Conservation (phyloP, 2,329 filamentous ascomycete genomes). For the Colletotrichum coccodes region DNA sequence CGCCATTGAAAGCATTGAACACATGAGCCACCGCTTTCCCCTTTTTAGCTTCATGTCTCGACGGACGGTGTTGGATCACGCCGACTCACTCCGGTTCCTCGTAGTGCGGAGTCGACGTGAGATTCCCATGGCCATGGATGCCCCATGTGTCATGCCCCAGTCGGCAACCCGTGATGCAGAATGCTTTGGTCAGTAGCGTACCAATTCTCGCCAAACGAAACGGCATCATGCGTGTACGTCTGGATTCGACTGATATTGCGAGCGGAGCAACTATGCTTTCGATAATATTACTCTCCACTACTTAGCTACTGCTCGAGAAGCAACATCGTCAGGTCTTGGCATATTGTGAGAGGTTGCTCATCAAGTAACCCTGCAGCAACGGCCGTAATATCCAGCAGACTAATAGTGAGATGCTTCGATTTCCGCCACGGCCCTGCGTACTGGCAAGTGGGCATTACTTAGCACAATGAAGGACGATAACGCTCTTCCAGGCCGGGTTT, state of each 20-base stretch:
- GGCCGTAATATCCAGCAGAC: constrained; percentile 17
- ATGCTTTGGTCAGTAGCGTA: constrained; percentile 10
- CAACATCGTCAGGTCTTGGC: background rate
- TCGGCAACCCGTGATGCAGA: background rate
- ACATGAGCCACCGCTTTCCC: constrained; percentile 33
- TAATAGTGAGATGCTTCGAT: background rate
- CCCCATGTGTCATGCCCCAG: constrained; percentile 6
- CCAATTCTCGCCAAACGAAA: constrained; percentile 24
- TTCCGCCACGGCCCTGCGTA: background rate
- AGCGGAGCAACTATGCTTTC: background rate
- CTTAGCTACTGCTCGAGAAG: background rate
- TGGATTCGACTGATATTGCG: constrained; percentile 17
- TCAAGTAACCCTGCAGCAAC: background rate
- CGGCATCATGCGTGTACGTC: constrained; percentile 2
- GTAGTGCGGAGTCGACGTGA: background rate
- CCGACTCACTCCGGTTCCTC: constrained; percentile 8
- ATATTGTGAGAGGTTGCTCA: background rate
- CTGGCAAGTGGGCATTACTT: background rate
- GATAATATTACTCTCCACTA: background rate
- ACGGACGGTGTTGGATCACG: constrained; percentile 20
- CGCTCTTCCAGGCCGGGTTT: background rate
- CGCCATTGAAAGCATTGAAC: constrained; percentile 6
- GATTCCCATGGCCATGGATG: background rate
- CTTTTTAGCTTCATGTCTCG: constrained; percentile 32
- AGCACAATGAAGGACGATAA: background rate